A percentile compares a stretch with the other conserved stretches of the same genome.
Evolutionary conservation across 2,329 filamentous ascomycete genomes (phyloP).

Genomic region (Ascochyta clinopodiicola): DNA sequence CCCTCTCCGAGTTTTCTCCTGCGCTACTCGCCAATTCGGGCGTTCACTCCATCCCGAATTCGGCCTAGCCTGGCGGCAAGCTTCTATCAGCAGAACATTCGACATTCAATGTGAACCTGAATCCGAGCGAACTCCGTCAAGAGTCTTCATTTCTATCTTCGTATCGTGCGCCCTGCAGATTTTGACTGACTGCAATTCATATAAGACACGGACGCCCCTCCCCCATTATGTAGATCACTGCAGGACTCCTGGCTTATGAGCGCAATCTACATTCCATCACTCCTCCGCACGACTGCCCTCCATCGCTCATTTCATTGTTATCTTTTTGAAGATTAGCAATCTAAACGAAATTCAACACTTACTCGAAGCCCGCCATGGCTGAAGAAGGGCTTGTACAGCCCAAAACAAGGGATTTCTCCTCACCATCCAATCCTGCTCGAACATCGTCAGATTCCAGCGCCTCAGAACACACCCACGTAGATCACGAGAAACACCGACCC

Average conservation of each 20-base stretch:
- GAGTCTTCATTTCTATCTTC: neutral
- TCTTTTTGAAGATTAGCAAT: too few species aligned
- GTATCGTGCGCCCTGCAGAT: constrained; percentile 10
- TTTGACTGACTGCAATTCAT: constrained; percentile 6
- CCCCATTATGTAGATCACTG: constrained; percentile 3
- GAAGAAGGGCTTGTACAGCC: constrained; percentile 22
- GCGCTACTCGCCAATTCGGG: neutral
- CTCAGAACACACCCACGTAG: constrained; percentile 25
- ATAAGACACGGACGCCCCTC: constrained; percentile 10
- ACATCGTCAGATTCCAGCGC: constrained; percentile 14
- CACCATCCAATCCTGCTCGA: constrained; percentile 6
- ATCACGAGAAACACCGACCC: constrained; percentile 21
- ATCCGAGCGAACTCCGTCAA: constrained; percentile 23
- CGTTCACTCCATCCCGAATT: neutral
- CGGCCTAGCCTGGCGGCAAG: neutral
- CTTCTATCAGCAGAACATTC: constrained; percentile 5
- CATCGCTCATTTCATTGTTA: too few species aligned
- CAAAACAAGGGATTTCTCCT: constrained; percentile 22
- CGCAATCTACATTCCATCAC: constrained; percentile 4
- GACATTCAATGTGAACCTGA: constrained; percentile 8
- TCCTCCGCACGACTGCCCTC: neutral
- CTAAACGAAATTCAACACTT: neutral
- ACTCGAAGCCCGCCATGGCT: constrained; percentile 21
- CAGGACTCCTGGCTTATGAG: constrained; percentile 1
- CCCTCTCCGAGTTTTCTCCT: constrained; percentile 13